phyloP scores from a whole-genome alignment of 192 early-diverging fungal genomes.

The Coemansia sp. region DNA sequence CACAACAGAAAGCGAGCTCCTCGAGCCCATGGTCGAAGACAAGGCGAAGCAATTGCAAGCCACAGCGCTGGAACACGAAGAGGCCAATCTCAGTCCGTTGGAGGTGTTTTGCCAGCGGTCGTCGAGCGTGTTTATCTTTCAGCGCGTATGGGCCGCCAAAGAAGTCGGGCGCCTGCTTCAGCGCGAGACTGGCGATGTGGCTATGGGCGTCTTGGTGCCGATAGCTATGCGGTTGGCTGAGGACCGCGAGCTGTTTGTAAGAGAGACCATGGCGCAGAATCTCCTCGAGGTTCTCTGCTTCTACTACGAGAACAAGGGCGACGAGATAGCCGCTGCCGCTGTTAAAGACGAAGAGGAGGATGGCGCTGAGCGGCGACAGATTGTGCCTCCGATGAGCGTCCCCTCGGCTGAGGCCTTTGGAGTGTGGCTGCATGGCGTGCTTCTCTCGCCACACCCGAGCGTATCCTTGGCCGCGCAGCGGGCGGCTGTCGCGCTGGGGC shows the following conservation, averaged over 20 bases:
- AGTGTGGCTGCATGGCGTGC: conserved; percentile 52
- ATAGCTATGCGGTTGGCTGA: conserved; percentile 49
- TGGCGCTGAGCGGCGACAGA: not conserved
- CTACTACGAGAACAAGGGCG: conserved; percentile 33
- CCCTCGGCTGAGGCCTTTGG: conserved; percentile 22
- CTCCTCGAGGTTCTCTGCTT: conserved; percentile 37
- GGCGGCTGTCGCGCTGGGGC: conserved; percentile 35
- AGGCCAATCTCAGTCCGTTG: conserved; percentile 44
- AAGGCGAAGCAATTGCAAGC: conserved; percentile 41
- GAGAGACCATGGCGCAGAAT: conserved; percentile 53
- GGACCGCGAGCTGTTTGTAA: conserved; percentile 51
- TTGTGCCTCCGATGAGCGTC: conserved; percentile 10
- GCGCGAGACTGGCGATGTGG: conserved; percentile 6
- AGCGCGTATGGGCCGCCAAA: conserved; percentile 53
- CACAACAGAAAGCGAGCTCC: conserved; percentile 31
- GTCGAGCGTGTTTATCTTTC: conserved; percentile 45
- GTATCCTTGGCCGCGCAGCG: conserved; percentile 50
- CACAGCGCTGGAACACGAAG: conserved; percentile 33
- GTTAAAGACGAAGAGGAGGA: not conserved
- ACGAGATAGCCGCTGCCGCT: not conserved
- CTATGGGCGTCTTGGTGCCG: conserved; percentile 39
- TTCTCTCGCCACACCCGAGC: conserved; percentile 41
- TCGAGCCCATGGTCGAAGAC: conserved; percentile 48
- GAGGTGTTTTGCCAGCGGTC: conserved; percentile 48
- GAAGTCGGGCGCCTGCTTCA: conserved; percentile 31